Conservation (phyloP, 345 rosid species). For the Excoecaria cochinchinensis region DNA sequence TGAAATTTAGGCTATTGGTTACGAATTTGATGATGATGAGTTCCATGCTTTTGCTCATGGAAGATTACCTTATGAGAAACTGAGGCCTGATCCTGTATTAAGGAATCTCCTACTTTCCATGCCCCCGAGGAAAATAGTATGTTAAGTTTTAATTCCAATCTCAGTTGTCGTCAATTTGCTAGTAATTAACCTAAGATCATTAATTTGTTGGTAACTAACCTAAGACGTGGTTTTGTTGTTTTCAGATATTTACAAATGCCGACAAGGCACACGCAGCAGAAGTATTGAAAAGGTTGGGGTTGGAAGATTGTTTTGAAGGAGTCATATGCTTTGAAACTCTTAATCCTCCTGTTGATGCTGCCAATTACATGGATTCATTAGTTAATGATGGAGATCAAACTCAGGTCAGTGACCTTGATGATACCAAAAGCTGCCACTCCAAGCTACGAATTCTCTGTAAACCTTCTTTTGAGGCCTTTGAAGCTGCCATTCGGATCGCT, state of each 20-base stretch:
- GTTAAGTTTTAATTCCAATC: slow-evolving; percentile 13
- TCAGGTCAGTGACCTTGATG: slow-evolving; percentile 1
- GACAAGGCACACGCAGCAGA: slow-evolving; percentile 30
- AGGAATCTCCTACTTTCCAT: slow-evolving; percentile 79
- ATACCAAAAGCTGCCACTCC: slow-evolving; percentile 7
- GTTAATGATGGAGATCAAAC: slow-evolving; percentile 25
- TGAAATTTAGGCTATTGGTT: slow-evolving; percentile 63
- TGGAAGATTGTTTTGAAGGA: slow-evolving; percentile 36
- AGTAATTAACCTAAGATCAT: no score
- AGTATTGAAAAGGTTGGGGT: slow-evolving; percentile 25
- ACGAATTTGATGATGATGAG: slow-evolving; percentile 79
- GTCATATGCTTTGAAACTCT: slow-evolving; percentile 36
- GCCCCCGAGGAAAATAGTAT: slow-evolving; percentile 80
- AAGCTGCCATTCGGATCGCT: slow-evolving; percentile 64
- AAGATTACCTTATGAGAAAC: slow-evolving; percentile 64
- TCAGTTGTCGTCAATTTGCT: not conserved
- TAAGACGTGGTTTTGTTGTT: slow-evolving; percentile 1
- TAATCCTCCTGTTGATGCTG: slow-evolving; percentile 30
- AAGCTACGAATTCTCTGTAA: slow-evolving; percentile 54
- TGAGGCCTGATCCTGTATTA: slow-evolving; percentile 66
- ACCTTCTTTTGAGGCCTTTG: slow-evolving; percentile 62
- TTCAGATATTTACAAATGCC: slow-evolving; percentile 34
- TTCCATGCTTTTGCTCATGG: slow-evolving; percentile 86
- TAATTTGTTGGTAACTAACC: not conserved
- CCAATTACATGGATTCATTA: slow-evolving; percentile 21